Evolutionary conservation across 2,329 filamentous ascomycete species (phyloP).

Genomic region (Fonsecaea erecta): DNA sequence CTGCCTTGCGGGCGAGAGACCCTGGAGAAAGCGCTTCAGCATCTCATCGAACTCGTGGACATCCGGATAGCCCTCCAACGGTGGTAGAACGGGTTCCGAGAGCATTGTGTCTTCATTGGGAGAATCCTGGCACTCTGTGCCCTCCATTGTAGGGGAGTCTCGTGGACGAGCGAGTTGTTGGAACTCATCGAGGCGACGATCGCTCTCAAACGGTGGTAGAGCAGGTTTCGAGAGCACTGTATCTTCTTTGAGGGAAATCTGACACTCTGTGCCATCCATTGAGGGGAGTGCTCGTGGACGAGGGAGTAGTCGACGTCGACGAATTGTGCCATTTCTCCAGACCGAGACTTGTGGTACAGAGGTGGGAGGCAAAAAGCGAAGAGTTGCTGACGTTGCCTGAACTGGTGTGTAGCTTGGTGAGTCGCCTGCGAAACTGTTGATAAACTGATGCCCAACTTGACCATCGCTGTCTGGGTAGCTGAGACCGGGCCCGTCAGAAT

Average conservation of each 20-base stretch:
- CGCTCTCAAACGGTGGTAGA: slow-evolving; percentile 51
- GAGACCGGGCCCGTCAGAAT: slow-evolving; percentile 38
- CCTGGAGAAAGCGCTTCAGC: slow-evolving; percentile 54
- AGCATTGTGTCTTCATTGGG: slow-evolving; percentile 49
- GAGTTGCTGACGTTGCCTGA: slow-evolving; percentile 42
- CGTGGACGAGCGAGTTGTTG: slow-evolving; percentile 42
- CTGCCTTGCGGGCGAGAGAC: slow-evolving; percentile 57
- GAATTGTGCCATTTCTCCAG: slow-evolving; percentile 43
- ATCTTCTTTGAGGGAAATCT: slow-evolving; percentile 51
- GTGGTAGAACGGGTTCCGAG: slow-evolving; percentile 51
- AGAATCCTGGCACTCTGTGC: slow-evolving; percentile 53
- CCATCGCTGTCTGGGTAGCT: slow-evolving; percentile 38
- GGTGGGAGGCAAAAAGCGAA: slow-evolving; percentile 41
- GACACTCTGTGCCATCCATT: slow-evolving; percentile 49
- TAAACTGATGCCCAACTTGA: slow-evolving; percentile 37
- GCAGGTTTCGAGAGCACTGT: slow-evolving; percentile 53
- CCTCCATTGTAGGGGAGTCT: slow-evolving; percentile 44
- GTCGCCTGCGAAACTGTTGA: slow-evolving; percentile 45
- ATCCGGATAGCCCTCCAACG: slow-evolving; percentile 51
- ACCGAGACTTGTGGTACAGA: slow-evolving; percentile 39
- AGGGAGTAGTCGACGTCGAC: slow-evolving; percentile 40
- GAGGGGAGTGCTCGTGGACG: slow-evolving; percentile 44
- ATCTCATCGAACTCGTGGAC: slow-evolving; percentile 53
- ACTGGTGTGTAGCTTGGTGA: slow-evolving; percentile 44
- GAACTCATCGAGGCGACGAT: too few relatives aligned